Percentiles rank a stretch among this genome's conserved stretches.
Conservation (phyloP, 805 yeast genomes). For the Ogataea paraovalis region DNA sequence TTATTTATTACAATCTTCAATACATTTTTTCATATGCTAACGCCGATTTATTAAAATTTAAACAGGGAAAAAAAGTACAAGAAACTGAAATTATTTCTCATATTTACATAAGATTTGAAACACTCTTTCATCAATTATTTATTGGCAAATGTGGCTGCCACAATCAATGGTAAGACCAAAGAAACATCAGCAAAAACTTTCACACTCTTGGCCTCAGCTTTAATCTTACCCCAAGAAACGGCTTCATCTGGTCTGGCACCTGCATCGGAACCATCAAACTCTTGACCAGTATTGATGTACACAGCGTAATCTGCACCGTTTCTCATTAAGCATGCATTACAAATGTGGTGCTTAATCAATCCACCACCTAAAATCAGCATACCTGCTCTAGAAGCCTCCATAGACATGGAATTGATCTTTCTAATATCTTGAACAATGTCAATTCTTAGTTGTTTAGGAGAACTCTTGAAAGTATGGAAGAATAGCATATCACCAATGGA, state of each 20-base stretch:
- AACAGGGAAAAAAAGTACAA: not conserved
- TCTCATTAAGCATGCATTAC: slow-evolving; percentile 98
- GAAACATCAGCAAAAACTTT: slow-evolving; percentile 96
- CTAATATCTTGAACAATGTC: slow-evolving; percentile 96
- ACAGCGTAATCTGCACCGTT: slow-evolving; percentile 99
- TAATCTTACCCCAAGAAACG: slow-evolving; percentile 97
- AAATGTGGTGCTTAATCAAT: slow-evolving; percentile 91
- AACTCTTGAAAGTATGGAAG: slow-evolving; percentile 94
- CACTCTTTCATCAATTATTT: no score
- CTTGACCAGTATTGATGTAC: slow-evolving; percentile 96
- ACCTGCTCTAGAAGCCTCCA: slow-evolving; percentile 93
- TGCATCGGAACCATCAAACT: slow-evolving; percentile 97
- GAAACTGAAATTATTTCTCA: no score
- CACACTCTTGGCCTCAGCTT: slow-evolving; percentile 86
- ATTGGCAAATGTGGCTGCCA: slow-evolving; percentile 94
- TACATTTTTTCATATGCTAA: no score
- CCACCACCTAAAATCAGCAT: slow-evolving; percentile 98
- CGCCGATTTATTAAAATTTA: not conserved
- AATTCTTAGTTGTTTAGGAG: slow-evolving; percentile 82
- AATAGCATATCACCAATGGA: slow-evolving; percentile 98
- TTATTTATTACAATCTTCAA: not conserved
- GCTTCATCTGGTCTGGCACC: slow-evolving; percentile 99
- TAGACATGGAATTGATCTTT: slow-evolving; percentile 84
- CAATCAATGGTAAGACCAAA: slow-evolving; percentile 90
- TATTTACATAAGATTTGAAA: not conserved